phyloP scores from a whole-genome alignment of 257 asterid genomes.

The Haberlea rhodopensis region DNA sequence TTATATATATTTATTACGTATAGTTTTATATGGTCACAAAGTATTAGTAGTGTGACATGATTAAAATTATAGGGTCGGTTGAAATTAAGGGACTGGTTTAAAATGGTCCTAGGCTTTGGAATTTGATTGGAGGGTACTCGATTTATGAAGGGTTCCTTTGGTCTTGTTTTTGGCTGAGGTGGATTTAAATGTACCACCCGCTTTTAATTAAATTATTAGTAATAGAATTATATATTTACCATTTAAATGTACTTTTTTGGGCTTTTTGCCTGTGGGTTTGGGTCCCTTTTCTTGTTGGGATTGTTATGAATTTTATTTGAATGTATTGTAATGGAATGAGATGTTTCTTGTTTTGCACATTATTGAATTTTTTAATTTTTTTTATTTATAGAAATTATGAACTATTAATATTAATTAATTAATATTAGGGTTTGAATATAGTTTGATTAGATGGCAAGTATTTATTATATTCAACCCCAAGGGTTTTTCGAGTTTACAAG shows the following conservation, averaged over 20 bases:
- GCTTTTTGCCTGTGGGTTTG: background rate
- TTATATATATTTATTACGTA: too few species aligned
- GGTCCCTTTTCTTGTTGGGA: background rate
- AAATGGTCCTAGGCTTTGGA: slow-evolving; percentile 34
- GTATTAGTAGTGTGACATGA: slow-evolving; percentile 41
- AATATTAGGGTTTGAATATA: too few species aligned
- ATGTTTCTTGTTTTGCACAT: too few species aligned
- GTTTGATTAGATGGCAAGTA: too few species aligned
- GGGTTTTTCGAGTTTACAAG: too few species aligned
- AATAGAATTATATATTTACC: background rate
- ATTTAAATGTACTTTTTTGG: background rate
- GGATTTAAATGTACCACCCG: slow-evolving; percentile 9
- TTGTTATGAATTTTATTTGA: too few species aligned
- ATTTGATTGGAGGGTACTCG: slow-evolving; percentile 28
- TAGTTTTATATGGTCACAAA: slow-evolving; percentile 26
- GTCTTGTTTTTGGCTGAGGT: background rate
- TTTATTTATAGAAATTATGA: too few species aligned
- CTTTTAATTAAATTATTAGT: background rate
- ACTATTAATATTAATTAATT: too few species aligned
- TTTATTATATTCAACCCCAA: too few species aligned
- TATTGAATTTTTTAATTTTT: too few species aligned
- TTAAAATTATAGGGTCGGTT: slow-evolving; percentile 20
- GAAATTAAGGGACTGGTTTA: slow-evolving; percentile 45
- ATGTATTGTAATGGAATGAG: too few species aligned
- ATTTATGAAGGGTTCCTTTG: slow-evolving; percentile 22